These are phyloP conservation scores for Mrakia blollopis DNA, from an alignment of 768 basidiomycete genomes.

Conservation along the genomic window DNA sequence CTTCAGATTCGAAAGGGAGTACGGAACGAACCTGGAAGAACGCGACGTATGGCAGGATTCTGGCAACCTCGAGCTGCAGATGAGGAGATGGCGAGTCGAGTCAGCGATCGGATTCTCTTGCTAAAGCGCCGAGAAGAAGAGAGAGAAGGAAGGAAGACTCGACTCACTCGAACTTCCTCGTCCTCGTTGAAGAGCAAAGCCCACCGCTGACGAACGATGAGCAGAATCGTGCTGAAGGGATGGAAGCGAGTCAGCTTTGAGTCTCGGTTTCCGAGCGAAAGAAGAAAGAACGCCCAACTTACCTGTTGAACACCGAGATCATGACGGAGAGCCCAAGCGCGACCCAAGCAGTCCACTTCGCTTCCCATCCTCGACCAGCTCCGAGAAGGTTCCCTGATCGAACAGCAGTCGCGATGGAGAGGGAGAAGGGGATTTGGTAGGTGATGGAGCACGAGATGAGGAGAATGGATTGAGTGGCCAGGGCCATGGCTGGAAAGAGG, in stretches of 20 bases:
- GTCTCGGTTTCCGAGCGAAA: neutral
- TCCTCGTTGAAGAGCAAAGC: conserved; percentile 70
- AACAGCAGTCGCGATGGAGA: conserved; percentile 22
- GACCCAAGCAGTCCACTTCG: conserved; percentile 56
- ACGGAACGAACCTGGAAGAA: conserved; percentile 46
- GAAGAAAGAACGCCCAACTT: neutral
- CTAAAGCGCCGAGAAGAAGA: neutral
- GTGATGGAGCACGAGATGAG: conserved; percentile 65
- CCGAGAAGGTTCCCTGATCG: conserved; percentile 88
- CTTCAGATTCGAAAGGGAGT: neutral
- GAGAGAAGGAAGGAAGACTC: neutral
- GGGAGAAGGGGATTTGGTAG: conserved; percentile 62
- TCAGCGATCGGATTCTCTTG: neutral
- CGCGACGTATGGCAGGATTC: conserved; percentile 65
- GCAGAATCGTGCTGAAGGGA: conserved; percentile 51
- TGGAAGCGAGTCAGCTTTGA: conserved; percentile 15
- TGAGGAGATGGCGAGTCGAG: conserved; percentile 37
- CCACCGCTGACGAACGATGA: conserved; percentile 62
- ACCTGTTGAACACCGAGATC: conserved; percentile 44
- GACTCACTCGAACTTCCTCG: conserved; percentile 49
- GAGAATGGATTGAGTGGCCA: conserved; percentile 86
- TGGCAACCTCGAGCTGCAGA: conserved; percentile 49
- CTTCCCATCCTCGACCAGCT: conserved; percentile 67
- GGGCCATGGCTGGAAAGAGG: conserved; percentile 58
- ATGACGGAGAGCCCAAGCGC: conserved; percentile 23